Evolutionary conservation across 2,329 filamentous ascomycete genomes (phyloP).

Genomic region (Penicillium janthinellum): DNA sequence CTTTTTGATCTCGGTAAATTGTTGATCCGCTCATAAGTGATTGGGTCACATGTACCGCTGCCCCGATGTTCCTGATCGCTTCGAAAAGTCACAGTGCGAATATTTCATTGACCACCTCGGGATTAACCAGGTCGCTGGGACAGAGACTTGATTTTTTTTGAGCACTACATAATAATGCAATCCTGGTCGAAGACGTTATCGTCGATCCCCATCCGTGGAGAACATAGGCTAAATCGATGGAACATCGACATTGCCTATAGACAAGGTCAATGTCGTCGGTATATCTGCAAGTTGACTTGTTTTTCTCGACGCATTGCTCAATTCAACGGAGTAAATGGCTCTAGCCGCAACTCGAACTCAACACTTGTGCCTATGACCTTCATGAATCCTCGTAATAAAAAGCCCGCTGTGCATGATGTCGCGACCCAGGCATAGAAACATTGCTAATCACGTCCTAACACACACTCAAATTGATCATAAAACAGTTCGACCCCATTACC

Average conservation of each 20-base stretch:
- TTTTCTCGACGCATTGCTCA: neutral
- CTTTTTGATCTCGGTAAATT: neutral
- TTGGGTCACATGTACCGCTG: no score
- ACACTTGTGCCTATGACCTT: slow-evolving; percentile 4
- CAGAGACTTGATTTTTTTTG: no score
- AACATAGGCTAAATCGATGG: neutral
- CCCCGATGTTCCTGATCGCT: neutral
- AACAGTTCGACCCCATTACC: neutral
- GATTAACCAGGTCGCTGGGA: no score
- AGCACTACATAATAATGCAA: no score
- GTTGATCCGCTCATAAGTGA: neutral
- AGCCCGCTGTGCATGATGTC: neutral
- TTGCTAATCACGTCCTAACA: neutral
- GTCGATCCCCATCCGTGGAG: no score
- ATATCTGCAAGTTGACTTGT: neutral
- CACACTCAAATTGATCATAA: neutral
- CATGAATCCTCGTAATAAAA: neutral
- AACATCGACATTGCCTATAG: neutral
- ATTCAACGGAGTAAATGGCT: neutral
- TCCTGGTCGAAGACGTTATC: no score
- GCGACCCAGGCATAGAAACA: neutral
- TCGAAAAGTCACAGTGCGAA: neutral
- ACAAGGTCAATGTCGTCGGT: neutral
- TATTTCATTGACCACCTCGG: no score
- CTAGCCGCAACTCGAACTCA: neutral